Evolutionary conservation across 129 eudicot species (phyloP).

Genomic region (Dittrichia graveolens): DNA sequence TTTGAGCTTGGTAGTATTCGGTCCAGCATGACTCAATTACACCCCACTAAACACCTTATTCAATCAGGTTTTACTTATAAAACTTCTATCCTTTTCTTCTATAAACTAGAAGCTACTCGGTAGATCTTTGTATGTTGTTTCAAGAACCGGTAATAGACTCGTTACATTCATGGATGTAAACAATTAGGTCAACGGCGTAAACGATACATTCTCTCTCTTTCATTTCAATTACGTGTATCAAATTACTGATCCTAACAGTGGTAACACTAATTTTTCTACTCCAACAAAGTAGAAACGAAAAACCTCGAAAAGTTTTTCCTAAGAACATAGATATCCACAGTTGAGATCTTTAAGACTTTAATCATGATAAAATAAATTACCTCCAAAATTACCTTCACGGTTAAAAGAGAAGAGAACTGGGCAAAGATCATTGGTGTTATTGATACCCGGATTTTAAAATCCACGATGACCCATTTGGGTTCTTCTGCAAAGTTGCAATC

Average conservation of each 20-base stretch:
- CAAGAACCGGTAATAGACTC: too few relatives aligned
- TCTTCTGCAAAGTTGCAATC: constrained; percentile 71
- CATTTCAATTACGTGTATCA: not conserved
- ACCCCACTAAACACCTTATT: too few relatives aligned
- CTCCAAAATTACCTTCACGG: not conserved
- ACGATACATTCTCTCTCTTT: too few relatives aligned
- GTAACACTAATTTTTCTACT: not conserved
- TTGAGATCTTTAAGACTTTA: not conserved
- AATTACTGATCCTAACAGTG: not conserved
- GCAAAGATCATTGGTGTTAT: constrained; percentile 29
- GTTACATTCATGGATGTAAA: too few relatives aligned
- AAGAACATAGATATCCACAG: not conserved
- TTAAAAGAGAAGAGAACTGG: not conserved
- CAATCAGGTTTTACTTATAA: too few relatives aligned
- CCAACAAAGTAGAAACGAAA: not conserved
- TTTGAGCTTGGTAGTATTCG: too few relatives aligned
- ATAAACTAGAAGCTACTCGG: too few relatives aligned
- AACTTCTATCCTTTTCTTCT: too few relatives aligned
- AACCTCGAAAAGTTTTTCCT: not conserved
- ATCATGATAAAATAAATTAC: not conserved
- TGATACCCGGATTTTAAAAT: constrained; percentile 72
- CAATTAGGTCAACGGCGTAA: too few relatives aligned
- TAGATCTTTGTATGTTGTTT: too few relatives aligned
- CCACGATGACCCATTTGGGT: constrained; percentile 71
- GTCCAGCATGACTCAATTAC: too few relatives aligned